A percentile compares a stretch with the other conserved stretches of the same genome.
Evolutionary conservation across 192 early-diverging fungal species (phyloP).

Genomic region (Rhizophagus clarus): DNA sequence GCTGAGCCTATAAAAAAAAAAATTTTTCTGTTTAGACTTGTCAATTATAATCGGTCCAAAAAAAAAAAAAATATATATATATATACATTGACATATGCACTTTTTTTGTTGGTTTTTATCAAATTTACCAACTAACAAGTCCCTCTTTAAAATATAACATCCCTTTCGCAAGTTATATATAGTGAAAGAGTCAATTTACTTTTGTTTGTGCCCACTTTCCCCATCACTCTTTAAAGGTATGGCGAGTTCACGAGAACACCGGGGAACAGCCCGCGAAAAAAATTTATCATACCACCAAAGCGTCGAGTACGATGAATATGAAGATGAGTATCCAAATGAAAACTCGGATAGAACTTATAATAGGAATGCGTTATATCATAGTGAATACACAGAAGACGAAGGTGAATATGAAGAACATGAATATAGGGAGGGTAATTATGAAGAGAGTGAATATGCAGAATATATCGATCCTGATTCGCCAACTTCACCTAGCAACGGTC

Average conservation of each 20-base stretch:
- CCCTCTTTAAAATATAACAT: not conserved
- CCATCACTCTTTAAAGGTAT: not conserved
- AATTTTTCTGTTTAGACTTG: not conserved
- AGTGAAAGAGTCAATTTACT: not conserved
- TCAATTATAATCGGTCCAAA: not conserved
- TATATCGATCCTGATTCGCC: not conserved
- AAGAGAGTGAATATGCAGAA: not conserved
- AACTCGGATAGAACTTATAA: not conserved
- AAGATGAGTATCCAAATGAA: not conserved
- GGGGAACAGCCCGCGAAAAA: not conserved
- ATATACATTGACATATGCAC: not conserved
- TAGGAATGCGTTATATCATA: not conserved
- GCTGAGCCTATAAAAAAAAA: not conserved
- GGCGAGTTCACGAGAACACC: not conserved
- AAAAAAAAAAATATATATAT: not conserved
- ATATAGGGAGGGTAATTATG: not conserved
- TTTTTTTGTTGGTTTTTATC: not conserved
- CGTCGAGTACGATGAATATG: not conserved
- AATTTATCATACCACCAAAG: not conserved
- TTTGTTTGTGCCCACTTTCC: not conserved
- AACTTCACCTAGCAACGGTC: constrained; percentile 1
- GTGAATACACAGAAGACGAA: not conserved
- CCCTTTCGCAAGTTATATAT: not conserved
- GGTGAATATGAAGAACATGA: not conserved
- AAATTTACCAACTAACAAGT: not conserved